Percentiles rank a stretch among this genome's conserved stretches.
phyloP scores from a whole-genome alignment of 169 alveolate species.

The Plasmodium adleri region DNA sequence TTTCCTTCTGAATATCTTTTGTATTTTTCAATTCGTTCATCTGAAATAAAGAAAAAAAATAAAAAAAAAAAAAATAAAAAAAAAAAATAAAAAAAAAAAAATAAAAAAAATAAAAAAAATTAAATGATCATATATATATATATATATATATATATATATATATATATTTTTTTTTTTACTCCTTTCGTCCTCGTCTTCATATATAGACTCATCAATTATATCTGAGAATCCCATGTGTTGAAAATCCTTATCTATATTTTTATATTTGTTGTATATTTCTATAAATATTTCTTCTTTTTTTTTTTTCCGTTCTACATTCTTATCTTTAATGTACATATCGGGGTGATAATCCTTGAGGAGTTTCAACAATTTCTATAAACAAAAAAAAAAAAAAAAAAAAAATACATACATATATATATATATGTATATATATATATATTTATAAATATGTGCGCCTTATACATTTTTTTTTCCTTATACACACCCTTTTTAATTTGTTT shows the following conservation, averaged over 20 bases:
- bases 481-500: constrained; percentile 44
- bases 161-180: constrained; percentile 25
- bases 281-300: constrained; percentile 55
- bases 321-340: constrained; percentile 44
- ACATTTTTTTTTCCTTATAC: background rate
- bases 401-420: background rate
- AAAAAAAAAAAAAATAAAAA: background rate
- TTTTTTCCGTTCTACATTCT: constrained; percentile 41
- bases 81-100: background rate
- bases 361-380: constrained; percentile 32
- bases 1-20: constrained; percentile 62
- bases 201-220: constrained; percentile 32
- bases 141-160: background rate
- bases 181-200: constrained; percentile 45
- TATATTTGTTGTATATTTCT: constrained; percentile 28
- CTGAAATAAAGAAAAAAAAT: constrained; percentile 12
- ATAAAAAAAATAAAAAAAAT: background rate
- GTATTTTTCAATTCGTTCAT: constrained; percentile 44
- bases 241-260: constrained; percentile 15
- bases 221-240: constrained; percentile 27
- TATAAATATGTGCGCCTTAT: background rate
- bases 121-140: background rate
- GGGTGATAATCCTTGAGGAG: constrained; percentile 43
- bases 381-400: background rate
- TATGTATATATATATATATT: background rate